phyloP scores from a whole-genome alignment of 805 yeast species.

The Cyberlindnera lachancei region DNA sequence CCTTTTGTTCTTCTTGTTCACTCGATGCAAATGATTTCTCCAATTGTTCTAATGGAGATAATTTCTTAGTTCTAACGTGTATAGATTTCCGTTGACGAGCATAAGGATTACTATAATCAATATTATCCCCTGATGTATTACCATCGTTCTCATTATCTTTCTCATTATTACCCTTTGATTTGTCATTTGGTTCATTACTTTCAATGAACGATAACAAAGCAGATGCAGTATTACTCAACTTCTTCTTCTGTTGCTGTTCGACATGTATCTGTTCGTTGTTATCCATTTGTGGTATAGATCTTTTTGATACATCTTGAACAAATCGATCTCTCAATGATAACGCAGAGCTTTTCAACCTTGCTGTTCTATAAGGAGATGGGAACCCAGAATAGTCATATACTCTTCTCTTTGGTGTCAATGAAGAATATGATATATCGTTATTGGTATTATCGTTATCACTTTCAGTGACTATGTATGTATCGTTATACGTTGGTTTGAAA shows the following conservation, averaged over 20 bases:
- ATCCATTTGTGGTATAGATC: slow-evolving; percentile 3
- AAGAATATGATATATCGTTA: too few species aligned
- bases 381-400: slow-evolving; percentile 31
- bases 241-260: slow-evolving; percentile 14
- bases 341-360: slow-evolving; percentile 20
- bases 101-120: slow-evolving; percentile 35
- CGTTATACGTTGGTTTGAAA: slow-evolving; percentile 28
- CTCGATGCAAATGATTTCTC: slow-evolving; percentile 14
- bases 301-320: background rate
- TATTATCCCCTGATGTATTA: too few species aligned
- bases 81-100: slow-evolving; percentile 11
- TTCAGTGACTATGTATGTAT: slow-evolving; percentile 2
- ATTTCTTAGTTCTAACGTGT: slow-evolving; percentile 6
- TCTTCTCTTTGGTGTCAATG: slow-evolving; percentile 21
- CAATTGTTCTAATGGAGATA: slow-evolving; percentile 15
- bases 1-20: background rate
- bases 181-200: slow-evolving; percentile 13
- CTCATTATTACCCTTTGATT: slow-evolving; percentile 4
- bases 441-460: slow-evolving; percentile 8
- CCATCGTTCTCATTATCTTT: too few species aligned
- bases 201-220: slow-evolving; percentile 40
- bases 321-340: slow-evolving; percentile 2
- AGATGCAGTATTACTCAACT: slow-evolving; percentile 40
- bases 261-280: slow-evolving; percentile 1
- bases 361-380: slow-evolving; percentile 32